Conservation (phyloP, 2,329 filamentous ascomycete genomes). For the Colletotrichum agaves region DNA sequence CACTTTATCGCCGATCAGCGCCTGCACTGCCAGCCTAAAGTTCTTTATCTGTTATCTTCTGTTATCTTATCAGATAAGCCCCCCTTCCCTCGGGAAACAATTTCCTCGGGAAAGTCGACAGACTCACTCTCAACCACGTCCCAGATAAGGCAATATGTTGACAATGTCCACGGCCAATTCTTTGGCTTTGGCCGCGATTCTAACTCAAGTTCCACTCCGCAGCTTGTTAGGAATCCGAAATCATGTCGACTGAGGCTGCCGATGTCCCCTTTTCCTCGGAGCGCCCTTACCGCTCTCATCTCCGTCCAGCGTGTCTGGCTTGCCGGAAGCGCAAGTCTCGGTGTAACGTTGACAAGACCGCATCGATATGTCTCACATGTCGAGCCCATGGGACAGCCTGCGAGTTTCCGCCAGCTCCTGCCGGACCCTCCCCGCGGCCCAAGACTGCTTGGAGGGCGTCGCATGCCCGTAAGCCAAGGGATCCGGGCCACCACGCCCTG, state of each 20-base stretch:
- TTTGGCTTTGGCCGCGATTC: background rate
- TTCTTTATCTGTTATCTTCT: too few relatives aligned
- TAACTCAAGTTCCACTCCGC: too few relatives aligned
- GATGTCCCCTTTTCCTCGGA: constrained; percentile 24
- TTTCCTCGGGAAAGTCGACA: background rate
- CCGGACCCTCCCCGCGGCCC: constrained; percentile 17
- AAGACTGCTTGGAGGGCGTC: constrained; percentile 21
- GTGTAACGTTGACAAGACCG: constrained; percentile 66
- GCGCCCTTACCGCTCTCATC: constrained; percentile 71
- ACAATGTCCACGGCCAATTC: constrained; percentile 10
- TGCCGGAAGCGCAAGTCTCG: constrained; percentile 71
- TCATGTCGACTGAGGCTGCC: constrained; percentile 19
- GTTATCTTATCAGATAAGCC: background rate
- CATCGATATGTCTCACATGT: constrained; percentile 66
- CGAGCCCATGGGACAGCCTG: constrained; percentile 68
- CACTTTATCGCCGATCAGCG: too few relatives aligned
- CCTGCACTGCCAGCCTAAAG: too few relatives aligned
- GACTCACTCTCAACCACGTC: background rate
- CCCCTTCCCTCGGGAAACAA: constrained; percentile 10
- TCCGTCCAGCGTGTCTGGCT: constrained; percentile 68
- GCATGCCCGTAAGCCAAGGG: constrained; percentile 10
- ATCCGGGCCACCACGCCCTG: background rate
- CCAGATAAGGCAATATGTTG: constrained; percentile 3
- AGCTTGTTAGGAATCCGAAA: fast-evolving
- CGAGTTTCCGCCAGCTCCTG: constrained; percentile 54